These are phyloP conservation scores for Albugo laibachii DNA, from an alignment of 352 stramenopile genomes.

Conservation along the genomic window DNA sequence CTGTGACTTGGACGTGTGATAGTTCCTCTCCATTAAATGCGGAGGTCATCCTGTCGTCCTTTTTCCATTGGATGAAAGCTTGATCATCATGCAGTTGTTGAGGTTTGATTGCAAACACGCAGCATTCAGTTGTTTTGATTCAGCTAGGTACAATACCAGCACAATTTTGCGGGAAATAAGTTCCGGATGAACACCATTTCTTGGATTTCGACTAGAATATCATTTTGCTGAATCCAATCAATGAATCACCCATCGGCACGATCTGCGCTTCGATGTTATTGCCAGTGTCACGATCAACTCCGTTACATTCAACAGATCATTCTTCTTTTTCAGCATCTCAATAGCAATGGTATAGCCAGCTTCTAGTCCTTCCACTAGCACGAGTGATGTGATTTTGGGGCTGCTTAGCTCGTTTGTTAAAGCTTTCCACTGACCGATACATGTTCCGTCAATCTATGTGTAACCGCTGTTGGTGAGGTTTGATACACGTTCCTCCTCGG, in stretches of 20 bases:
- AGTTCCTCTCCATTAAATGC: too few species aligned
- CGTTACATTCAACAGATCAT: too few species aligned
- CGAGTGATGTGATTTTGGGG: conserved; percentile 45
- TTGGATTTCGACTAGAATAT: conserved; percentile 75
- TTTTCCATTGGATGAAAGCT: conserved; percentile 12
- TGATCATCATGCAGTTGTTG: conserved; percentile 57
- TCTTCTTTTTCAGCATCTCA: background rate
- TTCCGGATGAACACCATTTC: conserved; percentile 70
- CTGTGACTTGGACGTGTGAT: conserved; percentile 36
- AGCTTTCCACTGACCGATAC: conserved; percentile 74
- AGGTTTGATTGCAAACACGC: conserved; percentile 37
- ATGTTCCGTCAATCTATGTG: conserved; percentile 85
- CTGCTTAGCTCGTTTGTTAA: conserved; percentile 55
- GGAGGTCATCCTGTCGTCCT: too few species aligned
- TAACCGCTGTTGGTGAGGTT: conserved; percentile 98
- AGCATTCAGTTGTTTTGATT: conserved; percentile 58
- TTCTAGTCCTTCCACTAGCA: conserved; percentile 33
- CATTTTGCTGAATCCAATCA: conserved; percentile 44
- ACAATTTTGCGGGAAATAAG: conserved; percentile 63
- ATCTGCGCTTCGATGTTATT: background rate
- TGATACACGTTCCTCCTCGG: conserved; percentile 95
- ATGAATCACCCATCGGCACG: conserved; percentile 46
- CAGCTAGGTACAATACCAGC: conserved; percentile 64
- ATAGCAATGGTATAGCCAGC: background rate
- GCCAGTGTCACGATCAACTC: background rate